Base-by-base conservation (phyloP, 345 rosid genomes). In the Hypericum perforatum region DNA sequence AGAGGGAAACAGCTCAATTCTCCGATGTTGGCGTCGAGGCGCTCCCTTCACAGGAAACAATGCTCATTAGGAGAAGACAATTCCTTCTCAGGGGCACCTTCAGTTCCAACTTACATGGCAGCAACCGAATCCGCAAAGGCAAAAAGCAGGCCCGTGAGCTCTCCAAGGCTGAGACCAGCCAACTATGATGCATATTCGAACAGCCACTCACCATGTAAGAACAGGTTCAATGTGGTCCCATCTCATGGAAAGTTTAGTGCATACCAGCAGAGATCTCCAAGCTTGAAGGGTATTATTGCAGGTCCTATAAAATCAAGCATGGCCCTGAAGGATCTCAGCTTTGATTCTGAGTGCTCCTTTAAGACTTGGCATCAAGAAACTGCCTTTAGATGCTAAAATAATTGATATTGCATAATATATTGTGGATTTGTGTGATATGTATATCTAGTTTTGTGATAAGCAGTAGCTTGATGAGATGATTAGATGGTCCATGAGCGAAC, bases 61-160 rank as follows among this genome's bases (percentile, higher is more conserved):
- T 67, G 48, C 56, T 84, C 95, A 0, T 8, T 70, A n/a, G 84
- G 83, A 43, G 89, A 86, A 8, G 95, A 90, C 46, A 80, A 73
- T 14, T 55, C 63, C 2, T 75, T 63, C 55, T 42, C 77, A 3
- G 53, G 68, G 15, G 69, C 82, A 16, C 81, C 64, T 38, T 41
- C 51, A 7, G 41, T 77, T 11, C 97, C 95, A 52, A 74, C 95
- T 43, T 91, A 91, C 64, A 91, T 91, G 98, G 86, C 92, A 48
- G 78, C 92, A 52, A 91, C 98, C 9, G 81, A 82, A 70, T 86
- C 98, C 5, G 96, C 96, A 39, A 81, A 71, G 69, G 98, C 89
- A 45, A 91, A 84, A 64, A 63, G 77, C 53, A 86, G 94, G 71
- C 81, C 96, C 16, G 14, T 70, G 44, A 84, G 89, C 69, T 74